Base-by-base conservation (phyloP, 345 rosid genomes). In the Ricinus communis region DNA sequence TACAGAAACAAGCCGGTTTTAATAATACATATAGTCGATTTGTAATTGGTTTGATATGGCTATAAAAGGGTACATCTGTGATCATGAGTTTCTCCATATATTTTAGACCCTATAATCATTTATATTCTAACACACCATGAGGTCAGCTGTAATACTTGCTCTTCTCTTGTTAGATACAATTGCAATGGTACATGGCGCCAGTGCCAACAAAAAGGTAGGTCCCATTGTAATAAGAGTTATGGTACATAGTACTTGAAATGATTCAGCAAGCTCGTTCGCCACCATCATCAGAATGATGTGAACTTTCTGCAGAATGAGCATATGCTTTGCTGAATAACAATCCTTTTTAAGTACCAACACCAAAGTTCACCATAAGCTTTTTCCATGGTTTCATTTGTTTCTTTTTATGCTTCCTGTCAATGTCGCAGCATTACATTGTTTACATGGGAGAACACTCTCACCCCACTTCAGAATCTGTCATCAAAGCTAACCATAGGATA, bases 391-490 rank as follows among this genome's bases (percentile, higher is more conserved):
- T 18, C 10, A 27, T 9, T 9, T 19, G 19, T 27, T 4, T 8
- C 7, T 25, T 3, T 25, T 55, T 57, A 6, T 59, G 14, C 31
- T 71, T 47, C 18, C 45, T 16, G 55, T 57, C 16, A 43, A 15
- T 64, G 43, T 9, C 75, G 81, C 85, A 85, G 85, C 89, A 80
- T 74, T 83, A 80, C 61, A 65, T 87, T 19, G 86, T 83, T 45
- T 83, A 80, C 79, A 82, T 80, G 87, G 91, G 91, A 2, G 61
- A 72, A 33, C 85, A 83, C 65, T 78, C 85, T 1, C 84, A 76
- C 47, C 85, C 84, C 16, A 72, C 64, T 61, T 63, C 76, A 21
- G 82, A 83, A 75, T 85, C 85, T 27, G 83, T 83, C 25, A 66
- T 72, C 81, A 71, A 57, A 57, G 84, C 83, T 54, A 82, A 83